phyloP scores from a whole-genome alignment of 257 asterid species.

The Gynochthodes officinalis region DNA sequence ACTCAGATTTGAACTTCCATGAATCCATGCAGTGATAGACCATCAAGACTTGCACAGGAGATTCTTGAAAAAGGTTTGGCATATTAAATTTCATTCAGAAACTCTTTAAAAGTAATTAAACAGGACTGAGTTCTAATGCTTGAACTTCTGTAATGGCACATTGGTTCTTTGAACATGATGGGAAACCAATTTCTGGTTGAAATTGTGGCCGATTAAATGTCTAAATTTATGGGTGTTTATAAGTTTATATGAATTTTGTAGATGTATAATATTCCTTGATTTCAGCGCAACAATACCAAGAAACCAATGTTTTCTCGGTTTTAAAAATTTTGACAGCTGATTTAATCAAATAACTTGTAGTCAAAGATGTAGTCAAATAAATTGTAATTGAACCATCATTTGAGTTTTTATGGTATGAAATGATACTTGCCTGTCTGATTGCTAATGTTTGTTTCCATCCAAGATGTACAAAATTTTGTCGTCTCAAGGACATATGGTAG shows the following conservation, averaged over 20 bases:
- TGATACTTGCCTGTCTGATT: neutral
- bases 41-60: slow-evolving; percentile 71
- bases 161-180: neutral
- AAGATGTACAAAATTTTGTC: neutral
- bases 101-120: neutral
- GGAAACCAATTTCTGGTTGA: neutral
- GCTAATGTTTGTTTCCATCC: too few relatives aligned
- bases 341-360: too few relatives aligned
- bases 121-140: slow-evolving; percentile 4
- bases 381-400: neutral
- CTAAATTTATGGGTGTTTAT: neutral
- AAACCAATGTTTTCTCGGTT: neutral
- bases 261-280: neutral
- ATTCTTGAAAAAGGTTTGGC: slow-evolving; percentile 69
- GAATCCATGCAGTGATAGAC: slow-evolving; percentile 65
- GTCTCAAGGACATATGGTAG: neutral
- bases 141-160: neutral
- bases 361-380: neutral
- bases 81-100: neutral
- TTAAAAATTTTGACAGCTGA: too few relatives aligned
- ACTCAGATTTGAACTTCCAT: slow-evolving; percentile 96
- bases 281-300: neutral
- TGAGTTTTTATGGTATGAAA: neutral
- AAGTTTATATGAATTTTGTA: neutral
- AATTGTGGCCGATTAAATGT: neutral